Conservation (phyloP, 768 basidiomycete genomes). For the Lactarius akahatsu region DNA sequence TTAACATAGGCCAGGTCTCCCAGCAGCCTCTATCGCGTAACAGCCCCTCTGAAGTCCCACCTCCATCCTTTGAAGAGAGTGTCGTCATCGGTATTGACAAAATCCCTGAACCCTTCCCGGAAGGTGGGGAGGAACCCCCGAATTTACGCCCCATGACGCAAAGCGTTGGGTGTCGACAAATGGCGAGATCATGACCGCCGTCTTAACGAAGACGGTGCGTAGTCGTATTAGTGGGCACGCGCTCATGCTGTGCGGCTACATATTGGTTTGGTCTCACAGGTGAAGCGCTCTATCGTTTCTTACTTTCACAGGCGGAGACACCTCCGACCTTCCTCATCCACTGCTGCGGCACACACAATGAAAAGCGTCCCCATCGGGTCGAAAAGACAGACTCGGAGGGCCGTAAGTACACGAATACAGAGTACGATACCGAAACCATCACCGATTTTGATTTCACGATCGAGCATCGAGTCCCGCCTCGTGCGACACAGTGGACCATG, state of each 20-base stretch:
- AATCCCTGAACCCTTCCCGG: conserved; percentile 31
- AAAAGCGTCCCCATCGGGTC: conserved; percentile 51
- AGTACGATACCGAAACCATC: conserved; percentile 57
- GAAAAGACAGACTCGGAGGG: conserved; percentile 39
- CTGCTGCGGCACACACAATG: conserved; percentile 55
- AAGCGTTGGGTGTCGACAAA: conserved; percentile 50
- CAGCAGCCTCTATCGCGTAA: conserved; percentile 3
- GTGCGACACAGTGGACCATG: conserved; percentile 55
- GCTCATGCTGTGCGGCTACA: conserved; percentile 15
- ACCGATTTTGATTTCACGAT: conserved; percentile 71
- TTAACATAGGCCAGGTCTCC: conserved; percentile 1
- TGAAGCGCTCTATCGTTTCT: conserved; percentile 71
- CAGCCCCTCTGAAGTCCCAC: conserved; percentile 11
- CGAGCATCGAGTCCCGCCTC: conserved; percentile 44
- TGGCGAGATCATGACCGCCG: conserved; percentile 63
- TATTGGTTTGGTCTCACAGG: conserved; percentile 39
- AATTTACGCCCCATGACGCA: conserved; percentile 62
- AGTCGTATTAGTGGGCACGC: background rate
- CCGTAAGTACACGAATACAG: conserved; percentile 38
- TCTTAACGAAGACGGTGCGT: conserved; percentile 60
- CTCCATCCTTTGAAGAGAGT: conserved; percentile 31
- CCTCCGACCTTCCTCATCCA: conserved; percentile 49
- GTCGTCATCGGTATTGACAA: conserved; percentile 32
- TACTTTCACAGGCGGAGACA: conserved; percentile 53
- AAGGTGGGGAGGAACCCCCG: conserved; percentile 48